These are phyloP conservation scores for Oenanthe sinensis DNA, from an alignment of 129 eudicot species.

Conservation along the genomic window DNA sequence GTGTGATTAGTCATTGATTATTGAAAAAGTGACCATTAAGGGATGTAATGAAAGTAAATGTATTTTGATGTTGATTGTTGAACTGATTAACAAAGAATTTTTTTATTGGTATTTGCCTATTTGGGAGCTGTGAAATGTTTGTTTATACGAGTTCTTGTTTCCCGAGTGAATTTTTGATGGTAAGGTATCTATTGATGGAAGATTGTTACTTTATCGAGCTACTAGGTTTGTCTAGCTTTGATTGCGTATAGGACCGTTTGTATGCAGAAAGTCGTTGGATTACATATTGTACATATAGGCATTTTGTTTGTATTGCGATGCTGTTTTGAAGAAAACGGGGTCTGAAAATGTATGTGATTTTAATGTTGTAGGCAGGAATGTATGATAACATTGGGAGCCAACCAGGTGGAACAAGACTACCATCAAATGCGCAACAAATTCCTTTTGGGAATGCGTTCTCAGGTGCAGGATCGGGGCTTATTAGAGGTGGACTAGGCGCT, in stretches of 20 bases:
- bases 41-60: background rate
- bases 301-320: background rate
- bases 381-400: conserved; percentile 29
- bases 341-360: background rate
- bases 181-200: background rate
- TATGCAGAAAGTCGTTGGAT: background rate
- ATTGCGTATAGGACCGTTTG: background rate
- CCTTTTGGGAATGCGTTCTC: conserved; percentile 57
- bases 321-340: background rate
- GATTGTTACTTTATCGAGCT: background rate
- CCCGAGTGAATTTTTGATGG: background rate
- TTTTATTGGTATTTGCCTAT: background rate
- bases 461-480: conserved; percentile 58
- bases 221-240: background rate
- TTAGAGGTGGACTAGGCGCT: conserved; percentile 63
- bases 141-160: background rate
- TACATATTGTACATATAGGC: background rate
- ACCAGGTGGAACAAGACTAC: conserved; percentile 36
- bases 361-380: conserved; percentile 2
- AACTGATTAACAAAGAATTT: background rate
- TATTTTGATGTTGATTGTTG: background rate
- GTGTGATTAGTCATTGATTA: background rate
- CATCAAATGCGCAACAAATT: conserved; percentile 34
- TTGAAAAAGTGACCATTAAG: background rate
- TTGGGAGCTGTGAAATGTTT: background rate